Conservation (phyloP, 2,329 filamentous ascomycete species). For the Alternaria novae-zelandiae region DNA sequence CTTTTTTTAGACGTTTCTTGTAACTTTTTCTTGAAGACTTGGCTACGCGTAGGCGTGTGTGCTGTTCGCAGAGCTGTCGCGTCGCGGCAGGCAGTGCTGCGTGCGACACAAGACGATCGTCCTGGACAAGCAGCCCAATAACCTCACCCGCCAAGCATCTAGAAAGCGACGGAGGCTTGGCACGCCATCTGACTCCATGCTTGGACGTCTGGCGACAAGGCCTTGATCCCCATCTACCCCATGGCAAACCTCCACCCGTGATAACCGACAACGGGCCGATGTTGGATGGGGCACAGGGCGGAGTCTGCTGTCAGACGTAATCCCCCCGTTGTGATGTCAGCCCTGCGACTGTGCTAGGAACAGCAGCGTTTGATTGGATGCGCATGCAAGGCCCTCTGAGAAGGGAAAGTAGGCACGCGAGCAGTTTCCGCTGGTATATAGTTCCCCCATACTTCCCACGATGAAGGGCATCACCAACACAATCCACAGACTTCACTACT, state of each 20-base stretch:
- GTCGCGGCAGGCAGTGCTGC: background rate
- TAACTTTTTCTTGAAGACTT: background rate
- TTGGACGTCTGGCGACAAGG: background rate
- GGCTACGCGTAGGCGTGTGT: slow-evolving; percentile 2
- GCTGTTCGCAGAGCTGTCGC: background rate
- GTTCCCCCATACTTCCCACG: background rate
- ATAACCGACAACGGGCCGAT: slow-evolving; percentile 8
- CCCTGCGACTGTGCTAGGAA: background rate
- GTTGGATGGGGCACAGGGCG: background rate
- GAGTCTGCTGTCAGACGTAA: slow-evolving; percentile 2
- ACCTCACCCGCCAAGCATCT: background rate
- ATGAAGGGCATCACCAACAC: background rate
- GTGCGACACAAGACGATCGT: background rate
- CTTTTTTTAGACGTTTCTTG: background rate
- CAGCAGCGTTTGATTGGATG: background rate
- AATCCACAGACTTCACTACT: background rate
- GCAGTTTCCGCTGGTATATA: background rate
- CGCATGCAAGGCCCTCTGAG: background rate
- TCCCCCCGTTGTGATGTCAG: background rate
- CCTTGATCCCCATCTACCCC: background rate
- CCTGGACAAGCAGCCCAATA: background rate
- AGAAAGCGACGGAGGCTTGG: background rate
- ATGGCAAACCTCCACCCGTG: background rate
- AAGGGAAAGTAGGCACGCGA: slow-evolving; percentile 5
- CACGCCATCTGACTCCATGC: background rate